Evolutionary conservation across 441 rosid genomes (phyloP), one percentile per base, ranked within the genome.

Genomic region (Pelargonium citronellum): DNA sequence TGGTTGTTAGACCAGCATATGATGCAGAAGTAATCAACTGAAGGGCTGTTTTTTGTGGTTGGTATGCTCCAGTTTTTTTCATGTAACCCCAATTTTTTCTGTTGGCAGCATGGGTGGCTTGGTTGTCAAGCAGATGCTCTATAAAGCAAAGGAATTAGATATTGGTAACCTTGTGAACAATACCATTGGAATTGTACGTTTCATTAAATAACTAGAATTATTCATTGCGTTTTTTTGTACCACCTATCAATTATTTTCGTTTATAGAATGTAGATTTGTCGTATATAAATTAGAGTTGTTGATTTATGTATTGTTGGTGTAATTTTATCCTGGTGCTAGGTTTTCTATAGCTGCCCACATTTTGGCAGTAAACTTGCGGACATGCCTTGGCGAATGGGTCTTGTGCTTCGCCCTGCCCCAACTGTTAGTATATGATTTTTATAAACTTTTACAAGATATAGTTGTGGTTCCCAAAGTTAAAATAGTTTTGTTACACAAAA

Each of bases 361-460:
- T 95, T 95, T 70, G 99, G 99, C 69, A 95, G 98, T 85, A 92
- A 87, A 78, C 84, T 95, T 71, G 99, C 99, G 49, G 99, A 95
- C 80, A 86, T 95, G 98, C 99, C 97, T 24, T 91, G 92, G 97
- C 89, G 95, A 71, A 92, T 92, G 97, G 97, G 98, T 66, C 91
- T 92, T 55, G 96, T 95, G 77, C 69, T 92, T 22, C 98, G 98
- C 13, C 98, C 99, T 1, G 99, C 97, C 77, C 99, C 98, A 79
- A 84, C 88, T 69, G 98, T 95, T 39, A 84, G 99, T 84, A 75
- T 27, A 41, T 24, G 39, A 30, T 67, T 2, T 70, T 53, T 10
- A 68, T 66, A 71, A 69, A 62, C 39, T 67, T 44, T 44, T 44
- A 44, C 9, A 44, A 44, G 12, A 12, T 24, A 24, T 24, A 24